Base-by-base conservation (phyloP, 1,139 yeast species). In the Diutina sp. region DNA sequence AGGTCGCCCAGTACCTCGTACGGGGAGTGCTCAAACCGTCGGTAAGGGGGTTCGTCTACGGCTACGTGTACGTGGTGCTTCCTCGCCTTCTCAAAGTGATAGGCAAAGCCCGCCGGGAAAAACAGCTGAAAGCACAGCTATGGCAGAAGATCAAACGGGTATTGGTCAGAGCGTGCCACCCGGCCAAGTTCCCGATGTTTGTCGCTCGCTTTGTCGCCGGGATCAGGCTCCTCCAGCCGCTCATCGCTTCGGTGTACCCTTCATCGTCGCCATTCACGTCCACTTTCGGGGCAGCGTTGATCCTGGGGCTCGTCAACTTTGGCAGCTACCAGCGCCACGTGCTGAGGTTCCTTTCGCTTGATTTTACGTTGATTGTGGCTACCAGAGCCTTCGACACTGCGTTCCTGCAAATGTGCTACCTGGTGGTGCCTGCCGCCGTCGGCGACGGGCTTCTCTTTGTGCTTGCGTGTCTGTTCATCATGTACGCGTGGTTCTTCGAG, bases 361-460 rank as follows among this genome's bases (percentile, higher is more conserved):
- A 72, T 56, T 66, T 72, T 58, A 72, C 76, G 1, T 63, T 72
- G 41, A 66, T 72, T 61, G 68, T 71, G 54, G 69, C 67, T 5
- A 69, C 73, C n/a, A 65, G 76, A 56, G 76, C 75, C 28, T 58
- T 68, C 50, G 76, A 72, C 60, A 71, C 76, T 2, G 64, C 70
- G 0, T 60, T 71, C 35, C 64, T 72, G 3, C 56, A 63, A 4
- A 62, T 70, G 57, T 61, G 66, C 25, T 58, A 59, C 7, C 53
- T 65, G 8, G 59, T 64, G 9, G 71, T 71, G 3, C 32, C 30
- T 48, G 56, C 25, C 29, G 51, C 21, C 18, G 18, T 35, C 47
- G 76, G 74, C 3, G 75, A 72, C 59, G 73, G 67, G 0, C 57
- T 63, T 2, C 61, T 72, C 45, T 72, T 72, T 55, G 65, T 69